Conservation (phyloP, 306 rosid genomes). For the Vigna mungo region DNA sequence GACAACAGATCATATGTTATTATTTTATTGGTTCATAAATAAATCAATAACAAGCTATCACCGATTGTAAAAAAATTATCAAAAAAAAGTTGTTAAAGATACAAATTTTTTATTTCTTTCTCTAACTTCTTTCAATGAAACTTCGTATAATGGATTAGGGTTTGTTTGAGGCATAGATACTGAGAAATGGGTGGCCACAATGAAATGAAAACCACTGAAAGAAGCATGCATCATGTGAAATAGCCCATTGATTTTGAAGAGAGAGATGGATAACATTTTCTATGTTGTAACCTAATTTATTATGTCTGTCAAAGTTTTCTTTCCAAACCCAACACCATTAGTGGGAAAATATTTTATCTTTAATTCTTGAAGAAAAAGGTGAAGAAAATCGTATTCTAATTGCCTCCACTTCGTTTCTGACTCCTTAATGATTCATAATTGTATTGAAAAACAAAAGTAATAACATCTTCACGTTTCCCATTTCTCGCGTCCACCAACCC, state of each 20-base stretch:
- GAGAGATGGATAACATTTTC: background rate
- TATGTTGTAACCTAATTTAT: background rate
- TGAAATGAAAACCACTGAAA: conserved; percentile 17
- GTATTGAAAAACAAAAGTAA: background rate
- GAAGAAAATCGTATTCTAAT: conserved; percentile 24
- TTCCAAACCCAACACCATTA: conserved; percentile 39
- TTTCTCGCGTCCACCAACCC: conserved; percentile 59
- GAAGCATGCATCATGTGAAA: background rate
- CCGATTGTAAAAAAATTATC: too few species aligned
- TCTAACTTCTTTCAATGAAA: too few species aligned
- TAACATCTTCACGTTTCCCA: conserved; percentile 37
- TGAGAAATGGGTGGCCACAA: background rate
- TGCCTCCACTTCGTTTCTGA: conserved; percentile 43
- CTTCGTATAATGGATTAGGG: too few species aligned
- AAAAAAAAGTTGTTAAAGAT: too few species aligned
- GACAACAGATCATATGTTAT: too few species aligned
- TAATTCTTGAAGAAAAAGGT: background rate
- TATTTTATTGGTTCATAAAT: too few species aligned
- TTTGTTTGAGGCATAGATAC: background rate
- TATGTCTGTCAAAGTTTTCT: background rate
- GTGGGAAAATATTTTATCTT: conserved; percentile 44
- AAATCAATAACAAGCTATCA: too few species aligned
- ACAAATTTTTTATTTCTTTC: too few species aligned
- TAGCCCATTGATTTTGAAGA: background rate
- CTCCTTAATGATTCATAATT: conserved; percentile 40